Conservation (phyloP, 768 basidiomycete genomes). For the Lentinula edodes region DNA sequence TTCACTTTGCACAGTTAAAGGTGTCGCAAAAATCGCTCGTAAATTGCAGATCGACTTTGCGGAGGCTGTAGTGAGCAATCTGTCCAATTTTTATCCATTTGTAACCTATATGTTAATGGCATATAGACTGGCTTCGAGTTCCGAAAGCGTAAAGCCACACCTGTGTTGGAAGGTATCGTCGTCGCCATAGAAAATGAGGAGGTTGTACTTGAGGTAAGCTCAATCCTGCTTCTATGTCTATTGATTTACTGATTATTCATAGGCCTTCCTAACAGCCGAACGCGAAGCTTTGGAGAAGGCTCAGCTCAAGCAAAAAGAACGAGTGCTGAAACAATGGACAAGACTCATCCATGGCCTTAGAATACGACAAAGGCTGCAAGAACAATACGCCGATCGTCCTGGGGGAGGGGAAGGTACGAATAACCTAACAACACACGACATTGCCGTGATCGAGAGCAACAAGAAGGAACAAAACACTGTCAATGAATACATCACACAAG, state of each 20-base stretch:
- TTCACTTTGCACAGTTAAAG: conserved; percentile 52
- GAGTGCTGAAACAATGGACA: conserved; percentile 82
- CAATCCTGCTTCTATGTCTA: conserved; percentile 5
- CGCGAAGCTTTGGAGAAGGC: conserved; percentile 74
- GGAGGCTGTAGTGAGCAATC: conserved; percentile 83
- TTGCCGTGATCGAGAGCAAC: neutral
- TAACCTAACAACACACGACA: neutral
- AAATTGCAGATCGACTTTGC: conserved; percentile 86
- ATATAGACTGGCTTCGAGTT: conserved; percentile 92
- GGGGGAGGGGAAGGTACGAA: conserved; percentile 11
- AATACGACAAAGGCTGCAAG: conserved; percentile 76
- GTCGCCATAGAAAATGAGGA: conserved; percentile 77
- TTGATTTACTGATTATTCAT: neutral
- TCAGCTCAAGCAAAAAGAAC: conserved; percentile 67
- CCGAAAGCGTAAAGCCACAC: conserved; percentile 84
- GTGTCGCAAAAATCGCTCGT: conserved; percentile 83
- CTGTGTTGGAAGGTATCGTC: conserved; percentile 82
- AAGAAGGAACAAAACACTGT: neutral
- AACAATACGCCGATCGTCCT: conserved; percentile 55
- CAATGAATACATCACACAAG: neutral
- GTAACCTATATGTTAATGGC: neutral
- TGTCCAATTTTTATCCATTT: neutral
- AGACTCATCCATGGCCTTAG: conserved; percentile 84
- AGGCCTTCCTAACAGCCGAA: conserved; percentile 87
- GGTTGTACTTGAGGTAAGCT: conserved; percentile 64